These are phyloP conservation scores for Starmerella potacharoeniae DNA, from an alignment of 805 yeast species.

Conservation along the genomic window DNA sequence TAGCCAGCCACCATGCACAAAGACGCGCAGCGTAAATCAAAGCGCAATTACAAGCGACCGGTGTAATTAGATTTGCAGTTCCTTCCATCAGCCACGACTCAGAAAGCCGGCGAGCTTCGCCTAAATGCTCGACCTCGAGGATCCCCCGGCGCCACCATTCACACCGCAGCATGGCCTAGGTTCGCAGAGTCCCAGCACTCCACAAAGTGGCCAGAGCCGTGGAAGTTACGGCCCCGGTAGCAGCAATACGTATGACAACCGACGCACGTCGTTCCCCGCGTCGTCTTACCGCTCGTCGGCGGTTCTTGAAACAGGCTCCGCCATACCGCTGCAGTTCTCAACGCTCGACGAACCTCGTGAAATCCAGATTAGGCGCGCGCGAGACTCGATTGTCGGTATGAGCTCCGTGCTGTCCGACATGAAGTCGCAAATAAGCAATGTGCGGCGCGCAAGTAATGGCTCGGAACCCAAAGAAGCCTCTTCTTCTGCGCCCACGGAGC, in stretches of 20 bases:
- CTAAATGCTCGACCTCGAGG: background rate
- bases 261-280: slow-evolving; percentile 7
- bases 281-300: slow-evolving; percentile 13
- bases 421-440: slow-evolving; percentile 8
- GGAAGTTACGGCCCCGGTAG: background rate
- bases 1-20: slow-evolving; percentile 2
- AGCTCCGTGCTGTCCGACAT: slow-evolving; percentile 17
- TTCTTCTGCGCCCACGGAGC: background rate
- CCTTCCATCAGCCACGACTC: background rate
- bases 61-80: background rate
- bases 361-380: slow-evolving; percentile 18
- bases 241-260: background rate
- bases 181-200: background rate
- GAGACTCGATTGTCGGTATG: slow-evolving; percentile 20
- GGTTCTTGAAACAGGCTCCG: slow-evolving; percentile 19
- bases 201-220: background rate
- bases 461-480: background rate
- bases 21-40: background rate
- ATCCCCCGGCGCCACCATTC: background rate
- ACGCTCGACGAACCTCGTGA: slow-evolving; percentile 14
- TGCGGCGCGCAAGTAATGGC: slow-evolving; percentile 1
- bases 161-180: background rate
- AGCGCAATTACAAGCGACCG: background rate
- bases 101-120: background rate
- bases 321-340: slow-evolving; percentile 15